A percentile compares a stretch with the other conserved stretches of the same genome.
These are phyloP conservation scores for Penicillium daleae DNA, from an alignment of 495 filamentous ascomycete species.

Conservation along the genomic window DNA sequence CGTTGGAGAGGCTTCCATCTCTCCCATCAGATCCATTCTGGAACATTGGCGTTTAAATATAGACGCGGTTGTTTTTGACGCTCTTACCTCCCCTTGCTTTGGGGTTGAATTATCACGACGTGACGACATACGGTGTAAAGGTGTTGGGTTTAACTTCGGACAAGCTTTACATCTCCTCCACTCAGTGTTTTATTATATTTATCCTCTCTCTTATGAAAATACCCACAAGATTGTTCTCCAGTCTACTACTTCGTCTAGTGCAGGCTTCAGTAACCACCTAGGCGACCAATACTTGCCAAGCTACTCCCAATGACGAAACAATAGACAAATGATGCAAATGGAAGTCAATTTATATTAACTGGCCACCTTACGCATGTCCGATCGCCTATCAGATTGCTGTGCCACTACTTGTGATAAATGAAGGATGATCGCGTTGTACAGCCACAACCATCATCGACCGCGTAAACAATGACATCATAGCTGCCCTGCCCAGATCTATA, in stretches of 20 bases:
- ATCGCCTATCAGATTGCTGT: not conserved
- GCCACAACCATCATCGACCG: slow-evolving; percentile 21
- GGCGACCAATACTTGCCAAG: no score
- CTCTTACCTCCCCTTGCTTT: not conserved
- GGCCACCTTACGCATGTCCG: not conserved
- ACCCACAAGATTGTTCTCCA: not conserved
- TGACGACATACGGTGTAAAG: slow-evolving; percentile 13
- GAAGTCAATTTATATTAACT: slow-evolving; percentile 4
- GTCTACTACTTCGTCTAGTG: no score
- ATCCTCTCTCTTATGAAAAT: slow-evolving; percentile 10
- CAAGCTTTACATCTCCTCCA: slow-evolving; percentile 13
- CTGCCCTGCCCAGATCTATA: not conserved
- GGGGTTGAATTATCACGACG: slow-evolving; percentile 7
- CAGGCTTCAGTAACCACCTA: no score
- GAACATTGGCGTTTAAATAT: slow-evolving; percentile 1
- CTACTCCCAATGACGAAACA: no score
- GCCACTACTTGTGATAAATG: not conserved
- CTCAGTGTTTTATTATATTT: slow-evolving; percentile 17
- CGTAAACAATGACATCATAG: slow-evolving; percentile 32
- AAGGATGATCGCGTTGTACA: slow-evolving; percentile 11
- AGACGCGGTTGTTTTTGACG: not conserved
- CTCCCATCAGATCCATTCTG: not conserved
- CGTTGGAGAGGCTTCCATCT: not conserved
- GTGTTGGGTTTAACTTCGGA: not conserved
- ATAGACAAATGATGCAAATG: not conserved